Base-by-base conservation (phyloP, 257 asterid species). In the Avicennia marina region DNA sequence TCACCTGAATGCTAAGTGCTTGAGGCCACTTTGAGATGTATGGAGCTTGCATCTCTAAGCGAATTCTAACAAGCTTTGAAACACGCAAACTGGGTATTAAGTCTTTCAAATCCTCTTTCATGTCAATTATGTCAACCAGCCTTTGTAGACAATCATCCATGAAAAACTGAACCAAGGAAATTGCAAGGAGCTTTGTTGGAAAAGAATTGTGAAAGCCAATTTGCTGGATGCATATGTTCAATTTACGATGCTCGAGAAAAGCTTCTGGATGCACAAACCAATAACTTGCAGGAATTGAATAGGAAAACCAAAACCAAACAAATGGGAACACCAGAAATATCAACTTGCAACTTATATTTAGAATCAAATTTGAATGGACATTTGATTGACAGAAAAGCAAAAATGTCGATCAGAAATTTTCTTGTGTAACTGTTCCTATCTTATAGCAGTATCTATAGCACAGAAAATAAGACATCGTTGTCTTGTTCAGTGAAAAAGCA, bases 41-140 rank as follows among this genome's bases (percentile, higher is more conserved):
- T n/a, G 98, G 96, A 69, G 77, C 88, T 70, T 85, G 98, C 95
- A 88, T 88, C 63, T 91, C 98, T 66, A 91, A 73, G 60, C 98
- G 88, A 70, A 74, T 73, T 63, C 81, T 75, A 13, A 88, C 90
- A 66, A 88, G 87, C 72, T 81, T 73, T 9, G 85, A 77, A 48
- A 88, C 78, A 41, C 88, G 87, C 66, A 83, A 86, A 66, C 95
- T 88, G 6, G 93, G 94, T 64, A 78, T 78, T 69, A 85, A 48
- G 67, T 53, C 67, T 68, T 76, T 72, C 56, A 83, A 76, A 63
- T 83, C 95, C 71, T 76, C 77, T 16, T 67, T 70, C 3, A 78
- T 72, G 63, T 91, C 96, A 70, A 83, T 71, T 24, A 78, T 59
- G 68, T 91, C 84, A 20, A 78, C 75, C 25, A 91, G 85, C 68